Evolutionary conservation across 208 protist species (phyloP).

Genomic region (Trypanosoma vivax): DNA sequence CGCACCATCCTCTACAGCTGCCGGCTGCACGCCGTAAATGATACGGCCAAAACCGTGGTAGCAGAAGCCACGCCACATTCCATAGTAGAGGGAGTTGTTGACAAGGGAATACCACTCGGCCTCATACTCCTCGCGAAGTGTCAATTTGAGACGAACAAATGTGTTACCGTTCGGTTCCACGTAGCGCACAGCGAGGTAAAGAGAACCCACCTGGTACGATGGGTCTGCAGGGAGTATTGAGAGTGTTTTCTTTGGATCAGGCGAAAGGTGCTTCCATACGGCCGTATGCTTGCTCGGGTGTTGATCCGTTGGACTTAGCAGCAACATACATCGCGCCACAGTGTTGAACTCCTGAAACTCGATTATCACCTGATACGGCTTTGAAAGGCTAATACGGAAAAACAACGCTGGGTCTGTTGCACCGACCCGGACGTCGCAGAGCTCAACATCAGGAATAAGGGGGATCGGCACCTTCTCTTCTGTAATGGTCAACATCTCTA

Average conservation of each 20-base stretch:
- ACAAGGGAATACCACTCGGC: conserved; percentile 19
- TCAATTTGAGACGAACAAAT: conserved; percentile 57
- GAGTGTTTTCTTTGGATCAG: conserved; percentile 63
- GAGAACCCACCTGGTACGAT: conserved; percentile 29
- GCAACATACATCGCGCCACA: conserved; percentile 59
- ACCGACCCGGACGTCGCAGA: conserved; percentile 43
- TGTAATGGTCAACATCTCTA: conserved; percentile 15
- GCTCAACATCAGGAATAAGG: conserved; percentile 30
- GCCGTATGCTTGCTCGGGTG: conserved; percentile 66
- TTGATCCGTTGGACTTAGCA: conserved; percentile 55
- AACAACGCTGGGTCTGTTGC: conserved; percentile 47
- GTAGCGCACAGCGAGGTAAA: conserved; percentile 76
- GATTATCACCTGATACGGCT: conserved; percentile 50
- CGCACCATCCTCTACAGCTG: conserved; percentile 5
- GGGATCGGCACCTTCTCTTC: conserved; percentile 20
- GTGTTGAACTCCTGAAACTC: conserved; percentile 78
- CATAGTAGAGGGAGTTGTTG: conserved; percentile 62
- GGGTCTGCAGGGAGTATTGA: conserved; percentile 72
- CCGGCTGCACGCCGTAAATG: conserved; percentile 47
- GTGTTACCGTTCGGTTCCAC: conserved; percentile 60
- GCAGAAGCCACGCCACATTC: conserved; percentile 53
- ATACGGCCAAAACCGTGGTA: conserved; percentile 61
- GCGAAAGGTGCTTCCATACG: conserved; percentile 67
- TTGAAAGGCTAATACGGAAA: conserved; percentile 42
- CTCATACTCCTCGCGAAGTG: conserved; percentile 27